Base-by-base conservation (phyloP, 495 filamentous ascomycete genomes). In the Xylaria acuta region DNA sequence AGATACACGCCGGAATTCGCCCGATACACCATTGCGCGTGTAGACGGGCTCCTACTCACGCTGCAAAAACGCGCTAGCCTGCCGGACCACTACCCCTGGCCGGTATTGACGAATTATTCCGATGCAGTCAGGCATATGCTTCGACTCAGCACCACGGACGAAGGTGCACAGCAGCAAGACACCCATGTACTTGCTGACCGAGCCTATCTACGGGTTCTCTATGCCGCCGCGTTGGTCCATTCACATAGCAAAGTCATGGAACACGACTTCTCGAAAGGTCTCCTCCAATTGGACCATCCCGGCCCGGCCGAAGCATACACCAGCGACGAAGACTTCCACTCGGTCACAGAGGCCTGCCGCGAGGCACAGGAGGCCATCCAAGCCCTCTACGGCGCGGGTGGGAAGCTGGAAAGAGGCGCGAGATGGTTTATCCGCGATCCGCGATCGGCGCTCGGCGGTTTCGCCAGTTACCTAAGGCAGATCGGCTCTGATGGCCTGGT, bases 1-100 rank as follows among this genome's bases (percentile, higher is more conserved):
- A 41, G 36, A 64, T 45, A 64, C 14, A 25, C 60, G 25, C 60
- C 60, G 41, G 60, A 40, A 64, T 40, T 64, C 8, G 60, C 36
- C 20, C 60, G 41, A 4, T 64, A 64, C 7, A 45, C 36, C 3
- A 22, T 64, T 45, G 12, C 27, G 11, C 1, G 7, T 2, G 16
- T 45, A 18, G 16, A 3, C 12, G 12, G 16, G 16, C 41, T 25
- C 5, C 16, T 64, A 64, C 20, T 25, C 1, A 11, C 20, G 20
- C 36, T 7, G 11, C 34, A 18, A 41, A 41, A 45, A 3, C 60
- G 20, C n/a, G 16, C 60, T 25, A 27, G 49, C 22, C 49, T 53
- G 11, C 49, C 49, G 4, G 7, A 8, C n/a, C 25, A 53, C n/a
- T 12, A 40, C 22, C 58, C 58, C 30, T 36, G 20, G 1, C 1